Evolutionary conservation across 2,329 filamentous ascomycete genomes (phyloP).

Genomic region (Fusarium hostae): DNA sequence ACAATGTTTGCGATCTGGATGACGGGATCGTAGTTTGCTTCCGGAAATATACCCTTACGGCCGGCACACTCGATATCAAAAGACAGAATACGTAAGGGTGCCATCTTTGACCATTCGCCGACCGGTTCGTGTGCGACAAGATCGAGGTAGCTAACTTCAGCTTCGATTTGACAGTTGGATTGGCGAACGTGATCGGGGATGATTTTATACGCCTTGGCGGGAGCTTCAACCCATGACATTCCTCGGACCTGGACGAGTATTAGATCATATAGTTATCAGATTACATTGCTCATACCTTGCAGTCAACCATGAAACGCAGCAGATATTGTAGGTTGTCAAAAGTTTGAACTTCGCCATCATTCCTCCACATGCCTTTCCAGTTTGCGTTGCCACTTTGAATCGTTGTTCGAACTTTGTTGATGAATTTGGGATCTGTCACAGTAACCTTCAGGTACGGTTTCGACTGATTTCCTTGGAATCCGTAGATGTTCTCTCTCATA

Average conservation of each 20-base stretch:
- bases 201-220: constrained; percentile 77
- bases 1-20: constrained; percentile 99
- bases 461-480: constrained; percentile 92
- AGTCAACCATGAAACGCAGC: constrained; percentile 97
- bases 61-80: constrained; percentile 99
- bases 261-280: constrained; percentile 12
- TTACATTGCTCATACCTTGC: constrained; percentile 67
- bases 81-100: constrained; percentile 88
- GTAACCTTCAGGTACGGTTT: constrained; percentile 94
- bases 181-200: constrained; percentile 74
- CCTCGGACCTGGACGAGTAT: constrained; percentile 73
- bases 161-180: constrained; percentile 97
- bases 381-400: constrained; percentile 84
- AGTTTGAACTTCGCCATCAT: constrained; percentile 78
- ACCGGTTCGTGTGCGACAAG: constrained; percentile 88
- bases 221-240: constrained; percentile 97
- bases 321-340: constrained; percentile 98
- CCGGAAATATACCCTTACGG: constrained; percentile 96
- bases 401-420: constrained; percentile 77
- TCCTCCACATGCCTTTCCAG: constrained; percentile 91
- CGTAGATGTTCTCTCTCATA: constrained; percentile 90
- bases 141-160: constrained; percentile 82
- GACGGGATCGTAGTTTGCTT: constrained; percentile 89
- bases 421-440: constrained; percentile 87
- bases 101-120: constrained; percentile 98